These are phyloP conservation scores for Magnolia officinalis DNA, from an alignment of 164 flowering plant genomes.

Conservation along the genomic window DNA sequence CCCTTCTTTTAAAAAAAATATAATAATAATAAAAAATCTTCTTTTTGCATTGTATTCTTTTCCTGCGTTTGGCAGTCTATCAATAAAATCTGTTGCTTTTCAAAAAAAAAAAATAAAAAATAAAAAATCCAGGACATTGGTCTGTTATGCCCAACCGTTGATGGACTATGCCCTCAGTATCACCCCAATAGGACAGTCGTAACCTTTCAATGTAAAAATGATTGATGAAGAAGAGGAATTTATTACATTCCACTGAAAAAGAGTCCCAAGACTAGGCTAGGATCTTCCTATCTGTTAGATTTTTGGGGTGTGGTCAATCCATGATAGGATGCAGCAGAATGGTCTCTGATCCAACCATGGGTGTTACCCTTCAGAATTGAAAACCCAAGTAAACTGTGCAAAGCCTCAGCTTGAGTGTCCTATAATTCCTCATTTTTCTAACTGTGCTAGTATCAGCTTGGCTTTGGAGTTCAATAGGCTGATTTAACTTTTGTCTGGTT, in stretches of 20 bases:
- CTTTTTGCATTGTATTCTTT: too few species aligned
- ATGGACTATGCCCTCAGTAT: too few species aligned
- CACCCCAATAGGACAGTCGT: too few species aligned
- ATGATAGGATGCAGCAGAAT: not conserved
- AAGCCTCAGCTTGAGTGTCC: not conserved
- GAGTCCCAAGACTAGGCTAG: not conserved
- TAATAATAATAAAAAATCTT: too few species aligned
- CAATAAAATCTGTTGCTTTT: too few species aligned
- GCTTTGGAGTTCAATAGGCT: not conserved
- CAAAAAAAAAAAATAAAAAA: too few species aligned
- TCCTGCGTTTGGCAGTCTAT: too few species aligned
- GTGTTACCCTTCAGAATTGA: not conserved
- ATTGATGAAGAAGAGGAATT: too few species aligned
- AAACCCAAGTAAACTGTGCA: not conserved
- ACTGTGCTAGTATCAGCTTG: not conserved
- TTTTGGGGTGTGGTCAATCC: not conserved
- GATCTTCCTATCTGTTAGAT: not conserved
- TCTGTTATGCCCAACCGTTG: too few species aligned
- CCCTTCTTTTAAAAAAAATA: too few species aligned
- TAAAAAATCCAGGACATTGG: too few species aligned
- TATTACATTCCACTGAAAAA: not conserved
- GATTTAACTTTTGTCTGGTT: not conserved
- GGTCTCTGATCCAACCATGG: not conserved
- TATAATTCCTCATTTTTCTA: not conserved
- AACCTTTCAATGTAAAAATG: too few species aligned